These are phyloP conservation scores for Nakazawaea ernobii DNA, from an alignment of 805 yeast genomes.

Conservation along the genomic window DNA sequence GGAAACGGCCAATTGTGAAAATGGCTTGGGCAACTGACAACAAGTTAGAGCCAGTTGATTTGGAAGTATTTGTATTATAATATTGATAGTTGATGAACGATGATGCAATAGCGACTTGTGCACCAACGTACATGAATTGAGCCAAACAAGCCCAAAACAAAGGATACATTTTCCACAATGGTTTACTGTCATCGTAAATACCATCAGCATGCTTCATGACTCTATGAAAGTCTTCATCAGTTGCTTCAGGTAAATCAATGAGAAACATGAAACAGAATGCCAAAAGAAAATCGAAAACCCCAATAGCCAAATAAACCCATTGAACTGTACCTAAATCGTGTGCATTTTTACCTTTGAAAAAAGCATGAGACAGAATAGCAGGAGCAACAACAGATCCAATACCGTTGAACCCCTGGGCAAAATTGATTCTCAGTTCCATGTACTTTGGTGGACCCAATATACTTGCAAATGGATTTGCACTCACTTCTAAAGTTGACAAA, in stretches of 20 bases:
- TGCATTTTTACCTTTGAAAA: conserved; percentile 12
- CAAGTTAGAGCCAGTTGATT: conserved; percentile 9
- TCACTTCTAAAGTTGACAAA: conserved; percentile 12
- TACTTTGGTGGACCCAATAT: conserved; percentile 13
- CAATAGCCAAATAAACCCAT: conserved; percentile 15
- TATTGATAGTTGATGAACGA: conserved; percentile 11
- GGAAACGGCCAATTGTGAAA: conserved; percentile 11
- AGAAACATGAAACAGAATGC: conserved; percentile 11
- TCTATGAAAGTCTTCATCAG: conserved; percentile 13
- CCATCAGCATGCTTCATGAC: conserved; percentile 10
- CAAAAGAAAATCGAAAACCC: conserved; percentile 11
- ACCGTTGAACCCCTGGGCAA: conserved; percentile 13
- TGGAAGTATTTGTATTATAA: conserved; percentile 3
- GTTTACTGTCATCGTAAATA: conserved; percentile 12
- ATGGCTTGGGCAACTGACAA: conserved; percentile 11
- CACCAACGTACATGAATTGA: conserved; percentile 15
- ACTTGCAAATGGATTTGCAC: conserved; percentile 12
- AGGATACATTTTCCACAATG: conserved; percentile 11
- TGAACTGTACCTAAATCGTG: conserved; percentile 10
- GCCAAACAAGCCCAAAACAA: conserved; percentile 14
- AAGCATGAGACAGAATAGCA: conserved; percentile 12
- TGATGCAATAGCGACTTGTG: conserved; percentile 14
- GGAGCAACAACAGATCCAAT: conserved; percentile 14
- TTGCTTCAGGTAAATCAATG: conserved; percentile 14
- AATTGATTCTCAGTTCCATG: conserved; percentile 11